Evolutionary conservation across 768 basidiomycete genomes (phyloP).

Genomic region (Galerina sulciceps): DNA sequence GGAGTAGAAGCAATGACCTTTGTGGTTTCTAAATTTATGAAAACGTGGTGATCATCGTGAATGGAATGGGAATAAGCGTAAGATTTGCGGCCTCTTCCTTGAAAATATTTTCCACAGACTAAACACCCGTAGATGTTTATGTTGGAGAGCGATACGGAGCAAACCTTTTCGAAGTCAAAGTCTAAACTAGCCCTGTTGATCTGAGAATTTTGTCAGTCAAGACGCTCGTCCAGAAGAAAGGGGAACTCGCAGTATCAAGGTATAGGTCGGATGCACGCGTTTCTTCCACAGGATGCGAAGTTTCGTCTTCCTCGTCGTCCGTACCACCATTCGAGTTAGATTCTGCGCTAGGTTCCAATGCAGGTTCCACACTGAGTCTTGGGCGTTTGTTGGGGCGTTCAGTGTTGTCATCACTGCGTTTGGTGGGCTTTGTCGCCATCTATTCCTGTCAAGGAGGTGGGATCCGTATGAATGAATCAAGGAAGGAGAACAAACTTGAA

Average conservation of each 20-base stretch:
- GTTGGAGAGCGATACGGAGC: slow-evolving; percentile 94
- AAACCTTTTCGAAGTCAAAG: slow-evolving; percentile 99
- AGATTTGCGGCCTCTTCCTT: slow-evolving; percentile 91
- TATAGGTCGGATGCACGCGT: slow-evolving; percentile 82
- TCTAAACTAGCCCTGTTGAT: slow-evolving; percentile 90
- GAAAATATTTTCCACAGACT: slow-evolving; percentile 98
- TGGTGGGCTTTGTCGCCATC: slow-evolving; percentile 10
- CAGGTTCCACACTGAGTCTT: slow-evolving; percentile 17
- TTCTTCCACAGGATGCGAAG: slow-evolving; percentile 31
- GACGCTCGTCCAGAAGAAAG: slow-evolving; percentile 9
- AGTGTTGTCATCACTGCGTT: slow-evolving; percentile 10
- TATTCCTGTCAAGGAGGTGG: not conserved
- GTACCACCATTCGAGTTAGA: slow-evolving; percentile 4
- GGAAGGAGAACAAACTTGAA: not conserved
- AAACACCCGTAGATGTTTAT: slow-evolving; percentile 98
- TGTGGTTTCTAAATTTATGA: slow-evolving; percentile 92
- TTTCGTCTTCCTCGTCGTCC: slow-evolving; percentile 39
- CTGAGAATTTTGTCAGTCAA: slow-evolving; percentile 42
- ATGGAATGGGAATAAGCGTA: slow-evolving; percentile 98
- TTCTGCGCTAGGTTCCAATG: not conserved
- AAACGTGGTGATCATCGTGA: slow-evolving; percentile 98
- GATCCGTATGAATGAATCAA: not conserved
- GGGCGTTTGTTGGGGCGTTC: slow-evolving; percentile 42
- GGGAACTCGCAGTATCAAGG: slow-evolving; percentile 83
- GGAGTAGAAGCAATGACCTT: slow-evolving; percentile 61